phyloP scores from a whole-genome alignment of 352 stramenopile genomes.

The Globisporangium lucens region DNA sequence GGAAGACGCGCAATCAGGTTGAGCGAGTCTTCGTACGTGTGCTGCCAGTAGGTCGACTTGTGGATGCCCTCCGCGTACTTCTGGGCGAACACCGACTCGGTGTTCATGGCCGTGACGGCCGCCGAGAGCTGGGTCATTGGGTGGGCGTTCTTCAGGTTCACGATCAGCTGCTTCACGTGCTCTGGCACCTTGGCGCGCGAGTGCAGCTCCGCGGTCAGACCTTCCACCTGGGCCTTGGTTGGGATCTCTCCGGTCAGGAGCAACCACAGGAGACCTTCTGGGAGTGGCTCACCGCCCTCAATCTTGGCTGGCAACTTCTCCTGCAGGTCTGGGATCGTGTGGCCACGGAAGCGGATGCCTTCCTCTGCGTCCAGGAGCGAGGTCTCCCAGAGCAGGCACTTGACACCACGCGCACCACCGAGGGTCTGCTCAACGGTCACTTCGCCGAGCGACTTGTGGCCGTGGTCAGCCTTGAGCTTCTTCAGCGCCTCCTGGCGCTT shows the following conservation, averaged over 20 bases:
- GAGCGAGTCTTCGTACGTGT: conserved; percentile 98
- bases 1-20: conserved; percentile 97
- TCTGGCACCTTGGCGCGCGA: conserved; percentile 91
- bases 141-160: conserved; percentile 97
- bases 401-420: conserved; percentile 95
- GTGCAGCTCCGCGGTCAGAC: conserved; percentile 96
- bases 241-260: conserved; percentile 97
- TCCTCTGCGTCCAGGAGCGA: conserved; percentile 93
- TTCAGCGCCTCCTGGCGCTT: conserved; percentile 91
- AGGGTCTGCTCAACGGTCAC: conserved; percentile 97
- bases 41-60: conserved; percentile 98
- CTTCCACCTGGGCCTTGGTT: conserved; percentile 94
- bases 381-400: conserved; percentile 99
- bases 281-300: conserved; percentile 94
- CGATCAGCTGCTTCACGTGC: conserved; percentile 95
- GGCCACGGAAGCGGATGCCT: conserved; percentile 98
- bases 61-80: conserved; percentile 96
- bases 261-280: conserved; percentile 97
- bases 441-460: conserved; percentile 89
- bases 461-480: conserved; percentile 94
- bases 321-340: conserved; percentile 99
- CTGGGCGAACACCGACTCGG: conserved; percentile 94
- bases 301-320: conserved; percentile 91
- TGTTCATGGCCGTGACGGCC: conserved; percentile 93
- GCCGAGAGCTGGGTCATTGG: conserved; percentile 99